Evolutionary conservation across 192 early-diverging fungal species (phyloP).

Genomic region (Piromyces sp.): DNA sequence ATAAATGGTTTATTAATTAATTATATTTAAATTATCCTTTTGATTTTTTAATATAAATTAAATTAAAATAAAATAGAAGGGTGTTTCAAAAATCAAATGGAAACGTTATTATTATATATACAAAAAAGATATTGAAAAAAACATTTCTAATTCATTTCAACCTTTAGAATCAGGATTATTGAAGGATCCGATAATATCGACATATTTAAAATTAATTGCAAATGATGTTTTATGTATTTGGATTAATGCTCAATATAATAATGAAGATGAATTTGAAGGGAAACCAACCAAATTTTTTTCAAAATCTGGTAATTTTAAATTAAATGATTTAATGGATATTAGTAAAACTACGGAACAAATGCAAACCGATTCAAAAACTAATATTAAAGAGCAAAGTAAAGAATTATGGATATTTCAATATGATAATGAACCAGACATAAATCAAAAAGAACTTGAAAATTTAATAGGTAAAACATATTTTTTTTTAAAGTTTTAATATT

Average conservation of each 20-base stretch:
- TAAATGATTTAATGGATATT: background rate
- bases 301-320: background rate
- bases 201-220: background rate
- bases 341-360: background rate
- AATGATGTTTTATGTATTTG: background rate
- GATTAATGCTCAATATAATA: background rate
- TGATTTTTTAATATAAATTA: too few relatives aligned
- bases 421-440: background rate
- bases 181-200: background rate
- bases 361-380: background rate
- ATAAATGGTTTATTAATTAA: too few relatives aligned
- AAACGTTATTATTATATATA: background rate
- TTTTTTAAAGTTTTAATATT: too few relatives aligned
- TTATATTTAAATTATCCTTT: too few relatives aligned
- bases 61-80: background rate
- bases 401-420: background rate
- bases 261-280: background rate
- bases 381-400: background rate
- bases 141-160: background rate
- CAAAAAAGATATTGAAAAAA: background rate
- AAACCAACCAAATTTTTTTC: background rate
- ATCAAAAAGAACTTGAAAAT: background rate
- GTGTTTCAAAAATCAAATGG: background rate
- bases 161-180: background rate
- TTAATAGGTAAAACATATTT: background rate